Conservation (phyloP, 2,329 filamentous ascomycete species). For the Conoideocrella luteorostrata region DNA sequence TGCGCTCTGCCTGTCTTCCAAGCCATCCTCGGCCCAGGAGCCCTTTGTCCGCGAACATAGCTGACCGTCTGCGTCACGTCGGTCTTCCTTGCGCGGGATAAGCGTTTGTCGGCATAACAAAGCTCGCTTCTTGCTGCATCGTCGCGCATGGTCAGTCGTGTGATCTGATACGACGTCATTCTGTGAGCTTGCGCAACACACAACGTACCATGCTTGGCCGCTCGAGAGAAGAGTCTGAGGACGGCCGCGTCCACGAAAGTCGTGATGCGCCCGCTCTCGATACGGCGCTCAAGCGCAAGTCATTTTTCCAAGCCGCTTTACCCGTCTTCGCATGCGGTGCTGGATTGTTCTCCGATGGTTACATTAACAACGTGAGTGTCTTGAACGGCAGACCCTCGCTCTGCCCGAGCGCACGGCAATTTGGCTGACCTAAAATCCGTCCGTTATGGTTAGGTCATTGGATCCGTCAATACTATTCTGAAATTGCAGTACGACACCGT, state of each 20-base stretch:
- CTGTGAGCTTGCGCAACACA: too few relatives aligned
- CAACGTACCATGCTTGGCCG: neutral
- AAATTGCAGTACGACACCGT: constrained; percentile 57
- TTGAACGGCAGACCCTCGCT: too few relatives aligned
- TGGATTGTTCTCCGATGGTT: constrained; percentile 86
- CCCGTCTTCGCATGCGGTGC: constrained; percentile 85
- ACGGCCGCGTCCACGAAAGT: neutral
- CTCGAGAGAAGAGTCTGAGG: neutral
- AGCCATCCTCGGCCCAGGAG: too few relatives aligned
- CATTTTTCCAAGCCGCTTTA: constrained; percentile 25
- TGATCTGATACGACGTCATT: too few relatives aligned
- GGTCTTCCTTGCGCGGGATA: too few relatives aligned
- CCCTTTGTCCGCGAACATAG: too few relatives aligned
- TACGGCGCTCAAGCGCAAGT: constrained; percentile 10
- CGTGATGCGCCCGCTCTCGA: constrained; percentile 8
- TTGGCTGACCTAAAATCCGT: neutral
- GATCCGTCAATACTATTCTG: constrained; percentile 77
- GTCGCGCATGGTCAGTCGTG: too few relatives aligned
- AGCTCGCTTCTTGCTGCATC: too few relatives aligned
- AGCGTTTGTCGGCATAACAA: too few relatives aligned
- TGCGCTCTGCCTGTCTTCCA: too few relatives aligned
- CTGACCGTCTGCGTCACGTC: too few relatives aligned
- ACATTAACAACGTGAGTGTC: constrained; percentile 69
- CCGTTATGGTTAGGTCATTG: constrained; percentile 65
- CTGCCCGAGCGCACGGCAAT: too few relatives aligned